A percentile compares a stretch with the other conserved stretches of the same genome.
Evolutionary conservation across 106 monocot genomes (phyloP).

Genomic region (Agapanthus africanus): DNA sequence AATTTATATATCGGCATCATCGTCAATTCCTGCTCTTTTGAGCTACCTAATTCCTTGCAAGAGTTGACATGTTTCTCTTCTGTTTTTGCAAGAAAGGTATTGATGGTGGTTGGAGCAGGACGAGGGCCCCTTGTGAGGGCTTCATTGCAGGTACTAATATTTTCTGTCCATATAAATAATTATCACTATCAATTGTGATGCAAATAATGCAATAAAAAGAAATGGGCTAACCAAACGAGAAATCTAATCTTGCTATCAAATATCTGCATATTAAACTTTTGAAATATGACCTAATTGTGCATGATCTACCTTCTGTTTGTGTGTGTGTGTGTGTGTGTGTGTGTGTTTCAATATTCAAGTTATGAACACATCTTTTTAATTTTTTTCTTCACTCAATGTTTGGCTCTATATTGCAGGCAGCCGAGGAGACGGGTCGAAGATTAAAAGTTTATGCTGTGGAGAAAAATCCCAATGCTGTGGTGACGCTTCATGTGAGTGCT

Average conservation of each 20-base stretch:
- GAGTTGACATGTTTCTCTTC: conserved; percentile 5
- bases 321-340: too few relatives aligned
- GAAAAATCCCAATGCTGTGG: conserved; percentile 98
- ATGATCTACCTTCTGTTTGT: too few relatives aligned
- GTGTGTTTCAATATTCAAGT: too few relatives aligned
- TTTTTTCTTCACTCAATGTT: neutral
- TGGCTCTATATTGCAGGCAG: conserved; percentile 51
- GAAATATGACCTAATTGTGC: too few relatives aligned
- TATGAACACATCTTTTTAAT: neutral
- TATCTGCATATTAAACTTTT: too few relatives aligned
- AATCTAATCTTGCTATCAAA: too few relatives aligned
- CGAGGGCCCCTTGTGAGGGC: conserved; percentile 92
- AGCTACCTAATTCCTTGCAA: neutral
- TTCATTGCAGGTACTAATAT: conserved; percentile 71
- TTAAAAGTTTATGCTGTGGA: conserved; percentile 95
- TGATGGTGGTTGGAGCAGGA: conserved; percentile 99
- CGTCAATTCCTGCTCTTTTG: neutral
- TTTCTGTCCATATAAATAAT: too few relatives aligned
- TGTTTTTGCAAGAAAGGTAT: conserved; percentile 46
- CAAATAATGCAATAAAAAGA: neutral
- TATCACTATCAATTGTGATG: too few relatives aligned
- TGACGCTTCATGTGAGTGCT: conserved; percentile 72
- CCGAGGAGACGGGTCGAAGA: conserved; percentile 80
- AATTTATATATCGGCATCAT: too few relatives aligned
- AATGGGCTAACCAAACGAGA: too few relatives aligned